phyloP scores from a whole-genome alignment of 129 eudicot genomes.

The Centrapalus pauciflorus region DNA sequence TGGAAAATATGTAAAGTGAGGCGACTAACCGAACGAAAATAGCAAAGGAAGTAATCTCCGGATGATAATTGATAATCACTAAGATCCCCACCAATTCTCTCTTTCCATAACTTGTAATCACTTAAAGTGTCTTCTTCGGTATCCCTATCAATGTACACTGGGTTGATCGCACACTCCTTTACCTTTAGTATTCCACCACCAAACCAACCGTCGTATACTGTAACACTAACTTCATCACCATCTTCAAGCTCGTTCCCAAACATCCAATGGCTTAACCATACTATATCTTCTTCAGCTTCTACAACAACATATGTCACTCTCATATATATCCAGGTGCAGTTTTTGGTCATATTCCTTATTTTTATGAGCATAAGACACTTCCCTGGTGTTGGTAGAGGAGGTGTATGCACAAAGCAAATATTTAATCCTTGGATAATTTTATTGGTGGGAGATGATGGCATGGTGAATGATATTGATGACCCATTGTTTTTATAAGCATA shows the following conservation, averaged over 20 bases:
- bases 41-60: background rate
- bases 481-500: no score
- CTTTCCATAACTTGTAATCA: background rate
- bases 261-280: slow-evolving; percentile 32
- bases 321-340: background rate
- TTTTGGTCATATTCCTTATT: background rate
- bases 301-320: background rate
- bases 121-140: background rate
- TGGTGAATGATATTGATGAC: background rate
- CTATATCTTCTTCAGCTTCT: slow-evolving; percentile 8
- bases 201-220: background rate
- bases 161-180: slow-evolving; percentile 2
- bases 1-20: no score
- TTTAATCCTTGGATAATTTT: background rate
- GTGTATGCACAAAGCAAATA: background rate
- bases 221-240: slow-evolving; percentile 14
- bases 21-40: background rate
- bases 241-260: slow-evolving; percentile 5
- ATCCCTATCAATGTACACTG: background rate
- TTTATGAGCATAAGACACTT: background rate
- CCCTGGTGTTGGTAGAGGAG: background rate
- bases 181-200: no score
- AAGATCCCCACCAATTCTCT: background rate
- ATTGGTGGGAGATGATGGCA: background rate
- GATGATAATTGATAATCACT: background rate